phyloP scores from a whole-genome alignment of 2,329 filamentous ascomycete genomes.

The Xylariaceae sp. region DNA sequence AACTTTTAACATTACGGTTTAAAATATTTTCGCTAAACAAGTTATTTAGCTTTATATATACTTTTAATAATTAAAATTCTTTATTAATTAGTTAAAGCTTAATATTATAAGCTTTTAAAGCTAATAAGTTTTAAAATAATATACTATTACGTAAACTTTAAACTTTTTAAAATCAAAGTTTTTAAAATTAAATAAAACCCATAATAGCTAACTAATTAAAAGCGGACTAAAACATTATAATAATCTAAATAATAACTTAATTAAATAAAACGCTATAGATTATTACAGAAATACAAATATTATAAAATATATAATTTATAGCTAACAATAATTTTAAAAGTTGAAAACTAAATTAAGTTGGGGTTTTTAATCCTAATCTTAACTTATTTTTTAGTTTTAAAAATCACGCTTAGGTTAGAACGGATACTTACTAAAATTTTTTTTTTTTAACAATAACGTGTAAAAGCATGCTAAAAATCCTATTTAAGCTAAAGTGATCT shows the following conservation, averaged over 20 bases:
- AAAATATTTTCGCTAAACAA: too few species aligned
- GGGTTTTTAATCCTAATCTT: too few species aligned
- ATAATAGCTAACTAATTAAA: neutral
- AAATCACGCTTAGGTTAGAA: too few species aligned
- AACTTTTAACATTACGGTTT: too few species aligned
- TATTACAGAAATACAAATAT: neutral
- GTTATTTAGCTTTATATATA: neutral
- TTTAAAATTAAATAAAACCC: neutral
- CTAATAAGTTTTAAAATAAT: neutral
- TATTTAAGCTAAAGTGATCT: neutral
- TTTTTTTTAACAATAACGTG: neutral
- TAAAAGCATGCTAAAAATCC: neutral
- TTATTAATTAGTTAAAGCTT: neutral
- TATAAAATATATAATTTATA: neutral
- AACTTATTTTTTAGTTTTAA: too few species aligned
- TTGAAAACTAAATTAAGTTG: too few species aligned
- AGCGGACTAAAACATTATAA: neutral
- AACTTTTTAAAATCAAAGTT: neutral
- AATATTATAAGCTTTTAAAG: too few species aligned
- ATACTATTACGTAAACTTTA: neutral
- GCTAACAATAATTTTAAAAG: too few species aligned
- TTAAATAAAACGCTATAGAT: neutral
- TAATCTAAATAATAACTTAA: neutral
- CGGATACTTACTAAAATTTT: too few species aligned
- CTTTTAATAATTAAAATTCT: neutral